Evolutionary conservation across 352 stramenopile genomes (phyloP).

Genomic region (Globisporangium middletonii): DNA sequence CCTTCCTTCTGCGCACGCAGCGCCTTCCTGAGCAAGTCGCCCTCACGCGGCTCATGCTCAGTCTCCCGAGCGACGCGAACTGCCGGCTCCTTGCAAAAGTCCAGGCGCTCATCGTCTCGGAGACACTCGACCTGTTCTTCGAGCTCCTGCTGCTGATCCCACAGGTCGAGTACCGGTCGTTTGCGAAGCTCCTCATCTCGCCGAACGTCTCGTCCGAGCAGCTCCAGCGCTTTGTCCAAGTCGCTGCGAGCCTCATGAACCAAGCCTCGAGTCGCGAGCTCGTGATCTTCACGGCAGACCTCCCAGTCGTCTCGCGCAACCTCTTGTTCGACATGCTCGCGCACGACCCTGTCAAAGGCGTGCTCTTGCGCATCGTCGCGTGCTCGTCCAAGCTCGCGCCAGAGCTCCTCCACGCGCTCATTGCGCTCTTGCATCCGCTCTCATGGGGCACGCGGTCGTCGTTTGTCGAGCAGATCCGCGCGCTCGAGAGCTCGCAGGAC

Average conservation of each 20-base stretch:
- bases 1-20: conserved; percentile 52
- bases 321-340: conserved; percentile 48
- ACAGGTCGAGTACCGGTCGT: conserved; percentile 49
- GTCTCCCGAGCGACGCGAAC: conserved; percentile 37
- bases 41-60: conserved; percentile 56
- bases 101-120: conserved; percentile 18
- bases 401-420: conserved; percentile 34
- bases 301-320: conserved; percentile 30
- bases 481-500: conserved; percentile 29
- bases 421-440: conserved; percentile 40
- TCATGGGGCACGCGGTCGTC: conserved; percentile 47
- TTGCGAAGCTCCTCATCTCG: conserved; percentile 48
- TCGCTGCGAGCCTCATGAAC: conserved; percentile 65
- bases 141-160: conserved; percentile 54
- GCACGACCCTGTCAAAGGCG: conserved; percentile 36
- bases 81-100: conserved; percentile 42
- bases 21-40: conserved; percentile 46
- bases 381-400: conserved; percentile 32
- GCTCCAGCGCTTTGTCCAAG: conserved; percentile 35
- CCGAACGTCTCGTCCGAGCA: conserved; percentile 32
- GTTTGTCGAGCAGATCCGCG: conserved; percentile 55
- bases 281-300: conserved; percentile 46
- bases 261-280: conserved; percentile 60
- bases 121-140: conserved; percentile 59
- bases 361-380: conserved; percentile 53